Conservation (phyloP, 305 asterid species). For the Fraxinus velutina region DNA sequence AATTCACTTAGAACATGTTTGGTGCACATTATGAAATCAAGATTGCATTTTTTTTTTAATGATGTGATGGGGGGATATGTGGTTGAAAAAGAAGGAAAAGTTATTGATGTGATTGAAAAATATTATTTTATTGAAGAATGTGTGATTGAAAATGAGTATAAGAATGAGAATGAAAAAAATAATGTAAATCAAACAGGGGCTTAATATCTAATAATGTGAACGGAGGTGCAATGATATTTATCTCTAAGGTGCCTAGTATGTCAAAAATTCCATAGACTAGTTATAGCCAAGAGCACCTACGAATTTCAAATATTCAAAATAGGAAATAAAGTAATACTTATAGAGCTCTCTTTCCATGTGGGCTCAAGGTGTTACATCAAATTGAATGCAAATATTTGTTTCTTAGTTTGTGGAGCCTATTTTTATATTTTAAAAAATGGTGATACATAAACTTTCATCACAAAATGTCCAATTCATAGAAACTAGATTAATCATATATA, state of each 20-base stretch:
- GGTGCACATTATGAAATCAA: too few relatives aligned
- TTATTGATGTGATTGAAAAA: too few relatives aligned
- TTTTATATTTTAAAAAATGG: not conserved
- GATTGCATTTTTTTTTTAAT: too few relatives aligned
- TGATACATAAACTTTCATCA: not conserved
- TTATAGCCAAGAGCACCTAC: not conserved
- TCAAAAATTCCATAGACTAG: not conserved
- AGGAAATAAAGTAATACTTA: not conserved
- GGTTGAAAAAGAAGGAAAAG: too few relatives aligned
- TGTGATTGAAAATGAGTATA: too few relatives aligned
- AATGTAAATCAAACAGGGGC: too few relatives aligned
- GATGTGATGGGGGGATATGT: too few relatives aligned
- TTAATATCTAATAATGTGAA: not conserved
- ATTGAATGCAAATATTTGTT: constrained; percentile 27
- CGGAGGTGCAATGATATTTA: not conserved
- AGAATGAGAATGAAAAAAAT: too few relatives aligned
- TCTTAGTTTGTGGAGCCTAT: constrained; percentile 26
- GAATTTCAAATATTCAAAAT: not conserved
- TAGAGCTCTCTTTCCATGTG: constrained; percentile 28
- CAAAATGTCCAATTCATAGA: constrained; percentile 33
- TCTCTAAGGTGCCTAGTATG: not conserved
- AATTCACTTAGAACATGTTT: not conserved
- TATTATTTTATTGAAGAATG: too few relatives aligned
- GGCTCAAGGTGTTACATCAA: constrained; percentile 28
- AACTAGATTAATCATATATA: constrained; percentile 14